Percentiles rank a stretch among this genome's conserved stretches.
phyloP scores from a whole-genome alignment of 208 protist genomes.

The Acanthamoeba lenticulata region DNA sequence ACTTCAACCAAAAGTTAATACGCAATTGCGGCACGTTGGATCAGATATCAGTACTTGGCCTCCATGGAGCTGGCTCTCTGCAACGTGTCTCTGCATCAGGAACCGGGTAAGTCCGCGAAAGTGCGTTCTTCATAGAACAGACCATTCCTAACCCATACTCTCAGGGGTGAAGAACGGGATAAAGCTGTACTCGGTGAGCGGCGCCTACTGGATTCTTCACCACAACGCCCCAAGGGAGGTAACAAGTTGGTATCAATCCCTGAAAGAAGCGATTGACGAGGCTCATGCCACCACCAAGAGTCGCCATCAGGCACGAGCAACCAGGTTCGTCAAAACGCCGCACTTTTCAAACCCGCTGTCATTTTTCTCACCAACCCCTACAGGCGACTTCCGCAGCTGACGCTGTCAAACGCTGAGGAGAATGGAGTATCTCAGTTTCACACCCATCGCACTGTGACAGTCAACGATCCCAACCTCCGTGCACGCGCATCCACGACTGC shows the following conservation, averaged over 20 bases:
- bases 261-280: conserved; percentile 8
- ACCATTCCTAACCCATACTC: not conserved
- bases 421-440: not conserved
- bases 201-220: not conserved
- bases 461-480: not conserved
- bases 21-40: not conserved
- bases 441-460: not conserved
- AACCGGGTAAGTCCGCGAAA: not conserved
- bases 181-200: not conserved
- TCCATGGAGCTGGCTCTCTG: not conserved
- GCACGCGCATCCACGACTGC: not conserved
- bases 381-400: not conserved
- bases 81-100: not conserved
- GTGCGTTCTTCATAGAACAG: not conserved
- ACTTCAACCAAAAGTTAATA: no score
- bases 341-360: not conserved
- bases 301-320: not conserved
- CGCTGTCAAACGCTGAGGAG: not conserved
- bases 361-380: no score
- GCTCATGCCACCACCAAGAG: not conserved
- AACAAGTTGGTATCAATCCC: not conserved
- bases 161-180: not conserved
- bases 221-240: not conserved
- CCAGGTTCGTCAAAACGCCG: not conserved
- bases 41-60: not conserved